Conservation (phyloP, 202 grass and related monocot genomes). For the Digitaria exilis region DNA sequence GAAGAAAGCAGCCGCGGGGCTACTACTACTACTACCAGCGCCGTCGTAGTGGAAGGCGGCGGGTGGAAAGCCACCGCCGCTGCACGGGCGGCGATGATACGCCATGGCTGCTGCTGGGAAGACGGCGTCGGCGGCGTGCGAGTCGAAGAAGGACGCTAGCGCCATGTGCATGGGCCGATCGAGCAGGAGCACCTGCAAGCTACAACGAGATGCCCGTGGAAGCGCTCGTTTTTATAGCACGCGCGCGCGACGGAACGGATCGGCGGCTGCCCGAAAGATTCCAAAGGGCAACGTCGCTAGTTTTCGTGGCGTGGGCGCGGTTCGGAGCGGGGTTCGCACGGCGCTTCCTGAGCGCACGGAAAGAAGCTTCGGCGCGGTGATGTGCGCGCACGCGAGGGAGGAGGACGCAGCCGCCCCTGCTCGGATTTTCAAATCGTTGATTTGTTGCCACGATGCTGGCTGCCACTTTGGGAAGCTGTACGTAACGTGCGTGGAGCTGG, state of each 20-base stretch:
- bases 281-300: background rate
- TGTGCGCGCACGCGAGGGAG: background rate
- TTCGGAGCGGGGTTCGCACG: conserved; percentile 12
- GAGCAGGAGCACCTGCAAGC: background rate
- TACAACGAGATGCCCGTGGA: background rate
- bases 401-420: conserved; percentile 13
- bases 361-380: conserved; percentile 58
- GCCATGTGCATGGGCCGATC: conserved; percentile 36
- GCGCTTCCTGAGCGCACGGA: conserved; percentile 34
- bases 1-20: background rate
- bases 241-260: background rate
- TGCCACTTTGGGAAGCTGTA: background rate
- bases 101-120: conserved; percentile 41
- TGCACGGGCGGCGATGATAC: conserved; percentile 27
- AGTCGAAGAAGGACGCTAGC: background rate
- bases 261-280: background rate
- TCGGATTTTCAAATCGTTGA: conserved; percentile 22
- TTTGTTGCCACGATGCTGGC: background rate
- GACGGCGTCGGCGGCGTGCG: background rate
- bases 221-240: conserved; percentile 26
- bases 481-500: background rate
- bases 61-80: conserved; percentile 4
- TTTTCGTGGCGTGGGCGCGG: background rate
- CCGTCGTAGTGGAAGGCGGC: conserved; percentile 27
- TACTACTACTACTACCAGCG: background rate